These are phyloP conservation scores for Colletotrichum caudatum DNA, from an alignment of 2,329 filamentous ascomycete genomes.

Conservation along the genomic window DNA sequence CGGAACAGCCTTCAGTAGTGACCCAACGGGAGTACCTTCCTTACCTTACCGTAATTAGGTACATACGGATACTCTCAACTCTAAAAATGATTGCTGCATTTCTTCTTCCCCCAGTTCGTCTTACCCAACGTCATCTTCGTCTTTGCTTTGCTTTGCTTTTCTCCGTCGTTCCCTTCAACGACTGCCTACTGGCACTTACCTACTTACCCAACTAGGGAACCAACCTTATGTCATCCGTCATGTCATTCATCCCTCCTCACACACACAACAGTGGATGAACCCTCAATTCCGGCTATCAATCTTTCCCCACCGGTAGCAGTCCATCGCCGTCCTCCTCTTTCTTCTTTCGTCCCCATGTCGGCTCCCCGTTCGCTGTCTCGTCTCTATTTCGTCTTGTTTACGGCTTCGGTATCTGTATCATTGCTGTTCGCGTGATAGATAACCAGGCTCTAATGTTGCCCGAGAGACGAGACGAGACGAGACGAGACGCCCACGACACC, in stretches of 20 bases:
- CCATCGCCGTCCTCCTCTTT: constrained; percentile 7
- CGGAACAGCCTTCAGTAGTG: constrained; percentile 7
- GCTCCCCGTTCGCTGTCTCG: background rate
- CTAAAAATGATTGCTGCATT: background rate
- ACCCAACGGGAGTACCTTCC: too few relatives aligned
- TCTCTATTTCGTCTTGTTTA: constrained; percentile 38
- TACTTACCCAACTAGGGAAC: background rate
- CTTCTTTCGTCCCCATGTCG: constrained; percentile 37
- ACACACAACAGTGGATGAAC: background rate
- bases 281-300: background rate
- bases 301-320: background rate
- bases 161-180: background rate
- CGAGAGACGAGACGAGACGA: constrained; percentile 19
- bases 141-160: background rate
- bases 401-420: constrained; percentile 20
- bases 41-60: too few relatives aligned
- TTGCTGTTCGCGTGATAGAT: constrained; percentile 18
- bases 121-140: background rate
- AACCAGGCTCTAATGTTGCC: background rate
- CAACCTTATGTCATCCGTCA: constrained; percentile 7
- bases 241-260: constrained; percentile 1
- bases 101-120: background rate
- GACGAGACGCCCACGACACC: constrained; percentile 8
- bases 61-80: background rate
- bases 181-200: background rate